phyloP scores from a whole-genome alignment of 148 eudicot genomes.

The Vaccinium darrowii region DNA sequence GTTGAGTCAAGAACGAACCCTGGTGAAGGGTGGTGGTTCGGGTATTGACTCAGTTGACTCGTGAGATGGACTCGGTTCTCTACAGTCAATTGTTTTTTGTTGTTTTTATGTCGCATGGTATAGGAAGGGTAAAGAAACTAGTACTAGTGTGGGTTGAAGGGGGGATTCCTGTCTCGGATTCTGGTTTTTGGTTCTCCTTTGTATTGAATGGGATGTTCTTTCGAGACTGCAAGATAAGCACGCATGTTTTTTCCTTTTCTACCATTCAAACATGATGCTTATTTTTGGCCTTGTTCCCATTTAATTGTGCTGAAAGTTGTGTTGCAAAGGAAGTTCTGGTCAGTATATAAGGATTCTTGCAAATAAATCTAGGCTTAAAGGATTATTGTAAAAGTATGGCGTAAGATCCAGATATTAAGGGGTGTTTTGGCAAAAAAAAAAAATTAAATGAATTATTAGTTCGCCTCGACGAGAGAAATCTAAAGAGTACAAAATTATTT shows the following conservation, averaged over 20 bases:
- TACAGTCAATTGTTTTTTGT: background rate
- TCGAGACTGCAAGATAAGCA: background rate
- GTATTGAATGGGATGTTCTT: background rate
- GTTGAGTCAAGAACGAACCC: slow-evolving; percentile 85
- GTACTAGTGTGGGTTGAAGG: background rate
- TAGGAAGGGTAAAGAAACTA: background rate
- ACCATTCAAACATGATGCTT: background rate
- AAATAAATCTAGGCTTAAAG: too few species aligned
- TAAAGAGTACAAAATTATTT: too few species aligned
- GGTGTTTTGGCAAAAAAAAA: too few species aligned
- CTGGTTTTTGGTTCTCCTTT: background rate
- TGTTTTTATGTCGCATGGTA: background rate
- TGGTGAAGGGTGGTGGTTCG: slow-evolving; percentile 56
- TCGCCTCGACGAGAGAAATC: too few species aligned
- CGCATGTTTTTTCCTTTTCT: background rate
- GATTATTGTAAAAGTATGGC: too few species aligned
- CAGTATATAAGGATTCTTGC: background rate
- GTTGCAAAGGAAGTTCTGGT: background rate
- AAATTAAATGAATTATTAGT: too few species aligned
- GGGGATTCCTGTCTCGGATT: background rate
- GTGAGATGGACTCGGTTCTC: slow-evolving; percentile 18
- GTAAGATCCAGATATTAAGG: too few species aligned
- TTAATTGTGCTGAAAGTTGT: background rate
- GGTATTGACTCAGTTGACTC: slow-evolving; percentile 67
- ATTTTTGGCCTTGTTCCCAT: background rate